phyloP scores from a whole-genome alignment of 495 filamentous ascomycete genomes.

The Coniosporium apollinis region DNA sequence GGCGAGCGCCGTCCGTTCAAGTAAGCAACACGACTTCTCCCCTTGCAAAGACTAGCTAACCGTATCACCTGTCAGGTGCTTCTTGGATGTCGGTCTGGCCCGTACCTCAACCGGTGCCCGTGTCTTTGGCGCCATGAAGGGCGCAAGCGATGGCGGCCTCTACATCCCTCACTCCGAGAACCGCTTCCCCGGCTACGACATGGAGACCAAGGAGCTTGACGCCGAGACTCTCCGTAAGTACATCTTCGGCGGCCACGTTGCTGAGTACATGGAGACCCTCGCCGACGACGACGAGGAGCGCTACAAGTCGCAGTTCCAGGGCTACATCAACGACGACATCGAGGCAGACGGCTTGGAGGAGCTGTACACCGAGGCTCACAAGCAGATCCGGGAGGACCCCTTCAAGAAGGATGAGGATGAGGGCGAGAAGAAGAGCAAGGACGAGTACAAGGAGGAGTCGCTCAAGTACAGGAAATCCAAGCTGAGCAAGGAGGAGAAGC shows the following conservation, averaged over 20 bases:
- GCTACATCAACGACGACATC: conserved; percentile 91
- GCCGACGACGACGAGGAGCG: conserved; percentile 99
- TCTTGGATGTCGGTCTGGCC: conserved; percentile 92
- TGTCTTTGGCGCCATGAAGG: conserved; percentile 99
- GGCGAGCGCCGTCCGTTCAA: conserved; percentile 96
- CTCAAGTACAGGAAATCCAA: conserved; percentile 67
- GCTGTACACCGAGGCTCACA: conserved; percentile 85
- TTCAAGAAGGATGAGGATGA: conserved; percentile 82
- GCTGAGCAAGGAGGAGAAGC: conserved; percentile 64
- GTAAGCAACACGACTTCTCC: too few species aligned
- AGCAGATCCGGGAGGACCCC: conserved; percentile 93
- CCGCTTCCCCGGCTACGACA: conserved; percentile 96
- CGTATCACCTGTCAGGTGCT: too few species aligned
- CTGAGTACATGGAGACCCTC: conserved; percentile 99
- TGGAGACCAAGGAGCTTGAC: conserved; percentile 92
- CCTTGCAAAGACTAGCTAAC: too few species aligned
- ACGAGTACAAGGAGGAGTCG: conserved; percentile 89
- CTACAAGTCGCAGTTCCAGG: conserved; percentile 91
- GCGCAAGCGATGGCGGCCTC: conserved; percentile 95
- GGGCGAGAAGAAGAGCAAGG: conserved; percentile 78
- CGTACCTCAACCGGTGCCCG: conserved; percentile 95
- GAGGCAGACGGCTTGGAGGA: conserved; percentile 98
- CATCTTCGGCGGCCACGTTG: conserved; percentile 95
- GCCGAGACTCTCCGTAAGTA: conserved; percentile 94
- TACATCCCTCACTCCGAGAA: conserved; percentile 95